Evolutionary conservation across 148 eudicot species (phyloP).

Genomic region (Mesembryanthemum crystallinum): DNA sequence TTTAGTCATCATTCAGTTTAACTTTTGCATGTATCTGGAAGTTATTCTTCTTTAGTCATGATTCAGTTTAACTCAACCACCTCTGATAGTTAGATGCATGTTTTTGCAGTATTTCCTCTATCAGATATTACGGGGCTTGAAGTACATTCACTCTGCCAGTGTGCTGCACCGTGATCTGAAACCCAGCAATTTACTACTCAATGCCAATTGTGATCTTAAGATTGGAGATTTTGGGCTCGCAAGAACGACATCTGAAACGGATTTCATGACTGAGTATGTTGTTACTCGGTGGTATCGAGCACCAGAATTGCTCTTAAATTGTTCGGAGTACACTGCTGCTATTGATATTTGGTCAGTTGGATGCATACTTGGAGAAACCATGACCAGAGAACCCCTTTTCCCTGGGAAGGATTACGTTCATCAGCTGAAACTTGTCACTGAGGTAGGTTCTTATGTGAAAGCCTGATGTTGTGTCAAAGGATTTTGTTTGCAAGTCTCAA

Average conservation of each 20-base stretch:
- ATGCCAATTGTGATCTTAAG: slow-evolving; percentile 87
- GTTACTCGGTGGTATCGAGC: slow-evolving; percentile 93
- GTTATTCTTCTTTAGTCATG: background rate
- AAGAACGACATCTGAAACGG: slow-evolving; percentile 82
- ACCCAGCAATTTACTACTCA: slow-evolving; percentile 79
- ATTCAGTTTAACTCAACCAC: slow-evolving; percentile 24
- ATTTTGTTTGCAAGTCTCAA: background rate
- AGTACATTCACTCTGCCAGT: slow-evolving; percentile 79
- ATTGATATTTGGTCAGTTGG: slow-evolving; percentile 96
- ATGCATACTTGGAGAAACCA: slow-evolving; percentile 80
- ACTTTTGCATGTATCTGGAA: background rate
- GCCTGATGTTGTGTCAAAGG: background rate
- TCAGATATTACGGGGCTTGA: slow-evolving; percentile 77
- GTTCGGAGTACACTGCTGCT: slow-evolving; percentile 81
- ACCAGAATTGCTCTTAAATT: slow-evolving; percentile 77
- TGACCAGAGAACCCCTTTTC: slow-evolving; percentile 71
- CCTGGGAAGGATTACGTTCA: slow-evolving; percentile 86
- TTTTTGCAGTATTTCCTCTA: slow-evolving; percentile 75
- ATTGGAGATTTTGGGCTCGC: slow-evolving; percentile 90
- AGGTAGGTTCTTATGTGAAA: slow-evolving; percentile 43
- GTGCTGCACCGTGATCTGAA: slow-evolving; percentile 88
- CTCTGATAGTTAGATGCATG: slow-evolving; percentile 12
- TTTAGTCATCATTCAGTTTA: background rate
- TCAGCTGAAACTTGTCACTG: slow-evolving; percentile 75
- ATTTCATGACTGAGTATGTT: slow-evolving; percentile 87